phyloP scores from a whole-genome alignment of 805 yeast genomes.

The Candida piceae region DNA sequence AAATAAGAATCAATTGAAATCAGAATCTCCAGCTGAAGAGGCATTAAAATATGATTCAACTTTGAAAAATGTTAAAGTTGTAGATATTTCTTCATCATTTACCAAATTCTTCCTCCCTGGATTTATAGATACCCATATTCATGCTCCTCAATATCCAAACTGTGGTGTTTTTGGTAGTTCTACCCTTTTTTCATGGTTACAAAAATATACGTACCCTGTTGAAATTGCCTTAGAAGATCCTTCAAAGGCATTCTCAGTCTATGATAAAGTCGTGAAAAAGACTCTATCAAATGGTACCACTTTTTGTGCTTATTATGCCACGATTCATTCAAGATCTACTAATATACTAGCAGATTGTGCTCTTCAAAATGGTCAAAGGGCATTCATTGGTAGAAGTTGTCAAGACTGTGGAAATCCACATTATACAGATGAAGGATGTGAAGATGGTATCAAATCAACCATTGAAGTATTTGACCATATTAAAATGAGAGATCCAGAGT shows the following conservation, averaged over 20 bases:
- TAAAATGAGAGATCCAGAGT: slow-evolving; percentile 44
- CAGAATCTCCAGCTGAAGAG: neutral
- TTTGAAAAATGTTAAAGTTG: slow-evolving; percentile 21
- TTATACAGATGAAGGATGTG: slow-evolving; percentile 53
- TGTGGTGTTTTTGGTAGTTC: slow-evolving; percentile 79
- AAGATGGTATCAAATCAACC: slow-evolving; percentile 52
- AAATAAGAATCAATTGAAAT: slow-evolving; percentile 10
- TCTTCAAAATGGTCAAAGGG: slow-evolving; percentile 70
- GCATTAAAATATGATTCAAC: slow-evolving; percentile 8
- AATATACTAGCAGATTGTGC: slow-evolving; percentile 72
- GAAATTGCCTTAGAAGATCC: slow-evolving; percentile 63
- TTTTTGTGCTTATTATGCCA: slow-evolving; percentile 86
- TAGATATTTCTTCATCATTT: slow-evolving; percentile 32
- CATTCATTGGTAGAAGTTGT: slow-evolving; percentile 88
- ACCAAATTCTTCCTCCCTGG: slow-evolving; percentile 73
- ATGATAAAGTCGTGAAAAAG: slow-evolving; percentile 56
- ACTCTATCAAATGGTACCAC: slow-evolving; percentile 85
- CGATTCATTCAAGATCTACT: slow-evolving; percentile 75
- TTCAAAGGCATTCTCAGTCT: slow-evolving; percentile 53
- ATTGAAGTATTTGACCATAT: slow-evolving; percentile 54
- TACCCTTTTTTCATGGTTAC: slow-evolving; percentile 86
- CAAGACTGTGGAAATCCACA: slow-evolving; percentile 83
- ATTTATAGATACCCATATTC: slow-evolving; percentile 77
- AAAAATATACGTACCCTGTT: slow-evolving; percentile 81
- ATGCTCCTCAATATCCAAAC: slow-evolving; percentile 82